Evolutionary conservation across 192 early-diverging fungal species (phyloP), one percentile per base, ranked within the genome.

Genomic region (Linnemannia exigua): DNA sequence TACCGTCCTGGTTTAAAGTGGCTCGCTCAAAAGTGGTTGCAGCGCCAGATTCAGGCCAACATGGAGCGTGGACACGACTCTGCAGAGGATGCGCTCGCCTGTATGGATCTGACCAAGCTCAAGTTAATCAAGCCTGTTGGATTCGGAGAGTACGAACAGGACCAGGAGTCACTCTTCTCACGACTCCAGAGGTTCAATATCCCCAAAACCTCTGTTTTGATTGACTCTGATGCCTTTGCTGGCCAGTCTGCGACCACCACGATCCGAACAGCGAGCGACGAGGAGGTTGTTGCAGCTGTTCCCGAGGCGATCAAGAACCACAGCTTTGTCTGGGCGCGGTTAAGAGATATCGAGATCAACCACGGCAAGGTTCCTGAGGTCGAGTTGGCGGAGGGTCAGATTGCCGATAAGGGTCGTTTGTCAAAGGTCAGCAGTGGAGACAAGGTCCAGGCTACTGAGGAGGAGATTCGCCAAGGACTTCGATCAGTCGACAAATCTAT

Each of bases 51-150:
- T 77, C 95, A 96, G 72, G 74, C 47, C 31, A 77, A 89, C 58
- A 46, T 38, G 5, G 76, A 70, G 7, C 75, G 81, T 68, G 94
- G 95, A 47, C 95, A 96, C 89, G 94, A 95, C 84, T 91, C 91
- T 74, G 79, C 88, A 28, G 93, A 95, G 79, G 95, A 96, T 91
- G 93, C 95, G 19, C 72, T 78, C 28, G 91, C 94, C 15, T 89
- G 90, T 25, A 78, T 96, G 69, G 94, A 96, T 81, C 68, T 96
- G 0, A 82, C 93, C 44, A 89, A 92, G 78, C 77, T 91, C 48
- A 93, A 91, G 41, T n/a, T 94, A 41, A 54, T 79, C 54, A 76
- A 87, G 16, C 88, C 89, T 4, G 33, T 75, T 20, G 72, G 51
- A 14, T 92, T 87, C 72, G 90, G 91, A 38, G 76, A 81, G 46